These are phyloP conservation scores for Ogataea pignaliae DNA, from an alignment of 805 yeast species.

Conservation along the genomic window DNA sequence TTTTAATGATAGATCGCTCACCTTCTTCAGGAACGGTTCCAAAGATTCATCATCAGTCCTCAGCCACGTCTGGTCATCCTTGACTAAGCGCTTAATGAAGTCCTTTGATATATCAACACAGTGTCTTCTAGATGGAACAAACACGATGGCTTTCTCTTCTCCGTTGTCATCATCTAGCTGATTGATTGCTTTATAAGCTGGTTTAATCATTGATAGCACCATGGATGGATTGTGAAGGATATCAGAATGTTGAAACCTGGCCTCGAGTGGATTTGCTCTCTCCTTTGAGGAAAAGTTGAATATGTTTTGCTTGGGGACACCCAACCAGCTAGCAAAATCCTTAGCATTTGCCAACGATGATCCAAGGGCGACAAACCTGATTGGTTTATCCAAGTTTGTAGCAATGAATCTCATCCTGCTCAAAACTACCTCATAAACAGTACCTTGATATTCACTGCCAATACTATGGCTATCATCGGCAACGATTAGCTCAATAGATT, in stretches of 20 bases:
- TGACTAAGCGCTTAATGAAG: conserved; percentile 30
- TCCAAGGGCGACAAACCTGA: conserved; percentile 67
- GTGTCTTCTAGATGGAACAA: conserved; percentile 52
- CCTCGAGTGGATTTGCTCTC: conserved; percentile 51
- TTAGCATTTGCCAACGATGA: conserved; percentile 68
- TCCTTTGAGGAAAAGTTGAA: conserved; percentile 69
- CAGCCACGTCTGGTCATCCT: conserved; percentile 36
- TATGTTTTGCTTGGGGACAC: conserved; percentile 53
- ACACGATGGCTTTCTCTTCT: conserved; percentile 41
- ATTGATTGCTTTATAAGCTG: conserved; percentile 41
- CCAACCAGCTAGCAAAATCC: conserved; percentile 86
- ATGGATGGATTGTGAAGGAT: conserved; percentile 50
- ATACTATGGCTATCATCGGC: conserved; percentile 70
- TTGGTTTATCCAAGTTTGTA: conserved; percentile 51
- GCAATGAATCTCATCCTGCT: conserved; percentile 70
- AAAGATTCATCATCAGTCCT: conserved; percentile 36
- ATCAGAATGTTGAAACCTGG: conserved; percentile 48
- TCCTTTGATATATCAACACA: conserved; percentile 50
- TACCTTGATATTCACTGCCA: conserved; percentile 54
- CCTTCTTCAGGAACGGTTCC: conserved; percentile 36
- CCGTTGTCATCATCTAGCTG: conserved; percentile 26
- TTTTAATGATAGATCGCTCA: conserved; percentile 44
- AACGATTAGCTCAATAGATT: conserved; percentile 61
- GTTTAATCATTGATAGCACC: conserved; percentile 45
- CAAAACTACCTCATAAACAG: conserved; percentile 63